Base-by-base conservation (phyloP, 495 filamentous ascomycete genomes). In the Lentithecium fluviatile region DNA sequence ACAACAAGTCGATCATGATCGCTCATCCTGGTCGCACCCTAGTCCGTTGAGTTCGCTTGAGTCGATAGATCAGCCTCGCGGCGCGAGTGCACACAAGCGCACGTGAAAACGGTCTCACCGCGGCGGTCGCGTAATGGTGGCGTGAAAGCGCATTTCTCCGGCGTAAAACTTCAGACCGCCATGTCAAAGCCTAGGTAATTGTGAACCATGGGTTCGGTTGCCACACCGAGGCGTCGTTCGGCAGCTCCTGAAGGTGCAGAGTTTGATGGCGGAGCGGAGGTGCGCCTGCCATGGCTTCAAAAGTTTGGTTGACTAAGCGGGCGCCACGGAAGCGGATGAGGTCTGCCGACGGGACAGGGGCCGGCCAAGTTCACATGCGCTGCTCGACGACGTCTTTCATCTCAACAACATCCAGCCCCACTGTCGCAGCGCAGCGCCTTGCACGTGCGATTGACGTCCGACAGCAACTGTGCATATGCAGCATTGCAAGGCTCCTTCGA, bases 11-110 rank as follows among this genome's bases (percentile, higher is more conserved):
- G 58, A 47, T 54, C 58, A 36, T 40, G 17, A 21, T 20, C 47
- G 23, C 34, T 32, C 24, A 54, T 54, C 49, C 49, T 26, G 7
- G 58, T 40, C 56, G 42, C 49, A 61, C 26, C 58, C 58, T 23
- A 53, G 58, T 25, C 25, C 49, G 58, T 61, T 61, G 58, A 61
- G 58, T 49, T 45, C 58, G 58, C 58, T 59, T 59, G 29, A 13
- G 5, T 25, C 58, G 40, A 48, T 48, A 24, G 56, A 46, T 54
- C 49, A 53, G 58, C 50, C 25, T 46, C 58, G 34, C 8, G 19
- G 36, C 15, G 37, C 13, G 34, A 6, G 13, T 15, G 8, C 29
- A 32, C 10, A 32, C 29, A 32, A 32, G 29, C 29, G 58, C 48
- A 61, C 17, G 34, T 47, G 46, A 52, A 47, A 21, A 36, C 45